Conservation (phyloP, 805 yeast species). For the Barnettozyma sucrosica region DNA sequence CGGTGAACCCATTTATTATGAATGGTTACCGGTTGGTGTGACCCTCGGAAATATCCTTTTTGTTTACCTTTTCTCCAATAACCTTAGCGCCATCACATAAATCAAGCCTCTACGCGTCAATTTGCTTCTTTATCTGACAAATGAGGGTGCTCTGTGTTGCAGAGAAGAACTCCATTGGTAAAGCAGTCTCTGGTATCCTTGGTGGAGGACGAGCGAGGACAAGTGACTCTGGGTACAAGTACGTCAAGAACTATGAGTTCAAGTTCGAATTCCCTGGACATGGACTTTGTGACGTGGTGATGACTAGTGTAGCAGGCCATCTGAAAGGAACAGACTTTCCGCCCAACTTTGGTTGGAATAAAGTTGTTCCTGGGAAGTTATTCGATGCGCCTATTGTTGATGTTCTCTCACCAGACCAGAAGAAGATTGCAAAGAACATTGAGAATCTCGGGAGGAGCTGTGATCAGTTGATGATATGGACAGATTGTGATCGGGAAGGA, state of each 20-base stretch:
- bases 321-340: conserved; percentile 62
- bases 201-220: conserved; percentile 61
- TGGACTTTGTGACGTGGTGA: conserved; percentile 73
- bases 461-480: conserved; percentile 82
- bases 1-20: too few species aligned
- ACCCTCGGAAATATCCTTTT: too few species aligned
- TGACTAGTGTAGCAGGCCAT: conserved; percentile 94
- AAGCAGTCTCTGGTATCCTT: conserved; percentile 66
- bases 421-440: conserved; percentile 59
- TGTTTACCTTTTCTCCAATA: not conserved
- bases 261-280: conserved; percentile 52
- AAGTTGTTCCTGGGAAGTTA: conserved; percentile 54
- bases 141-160: conserved; percentile 92
- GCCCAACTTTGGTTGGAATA: conserved; percentile 57
- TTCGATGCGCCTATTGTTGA: conserved; percentile 66
- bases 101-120: not conserved
- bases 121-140: not conserved
- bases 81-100: not conserved
- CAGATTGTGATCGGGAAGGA: conserved; percentile 97
- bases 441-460: conserved; percentile 54
- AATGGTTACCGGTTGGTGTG: too few species aligned
- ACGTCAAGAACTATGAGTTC: conserved; percentile 76
- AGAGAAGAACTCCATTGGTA: conserved; percentile 93
- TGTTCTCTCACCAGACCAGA: conserved; percentile 34
- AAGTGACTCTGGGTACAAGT: conserved; percentile 49